phyloP scores from a whole-genome alignment of 164 flowering plant species.

The Brasenia schreberi region DNA sequence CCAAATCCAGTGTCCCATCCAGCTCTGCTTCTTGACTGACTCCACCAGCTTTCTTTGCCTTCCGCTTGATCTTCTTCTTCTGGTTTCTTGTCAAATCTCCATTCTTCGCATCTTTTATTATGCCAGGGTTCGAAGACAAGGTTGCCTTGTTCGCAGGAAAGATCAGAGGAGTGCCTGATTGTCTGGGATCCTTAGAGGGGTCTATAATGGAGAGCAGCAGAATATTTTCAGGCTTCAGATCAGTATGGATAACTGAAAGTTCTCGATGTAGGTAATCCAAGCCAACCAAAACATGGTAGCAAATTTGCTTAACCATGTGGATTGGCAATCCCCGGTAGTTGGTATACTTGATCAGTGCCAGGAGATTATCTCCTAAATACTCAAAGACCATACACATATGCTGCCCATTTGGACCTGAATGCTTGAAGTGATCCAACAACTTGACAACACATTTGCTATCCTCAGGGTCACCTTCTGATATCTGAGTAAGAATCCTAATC shows the following conservation, averaged over 20 bases:
- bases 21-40: slow-evolving; percentile 27
- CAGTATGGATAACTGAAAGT: slow-evolving; percentile 88
- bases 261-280: slow-evolving; percentile 80
- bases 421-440: slow-evolving; percentile 90
- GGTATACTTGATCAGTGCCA: slow-evolving; percentile 70
- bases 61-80: slow-evolving; percentile 66
- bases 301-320: slow-evolving; percentile 69
- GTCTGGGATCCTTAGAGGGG: slow-evolving; percentile 65
- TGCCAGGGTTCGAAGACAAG: slow-evolving; percentile 20
- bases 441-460: slow-evolving; percentile 79
- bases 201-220: slow-evolving; percentile 68
- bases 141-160: slow-evolving; percentile 35
- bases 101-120: slow-evolving; percentile 37
- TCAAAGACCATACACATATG: slow-evolving; percentile 97
- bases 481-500: slow-evolving; percentile 64
- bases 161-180: slow-evolving; percentile 58
- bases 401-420: slow-evolving; percentile 93
- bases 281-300: slow-evolving; percentile 62
- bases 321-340: slow-evolving; percentile 70
- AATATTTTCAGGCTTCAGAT: slow-evolving; percentile 88
- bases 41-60: slow-evolving; percentile 64
- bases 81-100: slow-evolving; percentile 62
- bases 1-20: slow-evolving; percentile 15
- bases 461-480: slow-evolving; percentile 76
- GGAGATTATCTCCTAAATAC: slow-evolving; percentile 86